These are phyloP conservation scores for Epichloe coenophiala DNA, from an alignment of 2,329 filamentous ascomycete species.

Conservation along the genomic window DNA sequence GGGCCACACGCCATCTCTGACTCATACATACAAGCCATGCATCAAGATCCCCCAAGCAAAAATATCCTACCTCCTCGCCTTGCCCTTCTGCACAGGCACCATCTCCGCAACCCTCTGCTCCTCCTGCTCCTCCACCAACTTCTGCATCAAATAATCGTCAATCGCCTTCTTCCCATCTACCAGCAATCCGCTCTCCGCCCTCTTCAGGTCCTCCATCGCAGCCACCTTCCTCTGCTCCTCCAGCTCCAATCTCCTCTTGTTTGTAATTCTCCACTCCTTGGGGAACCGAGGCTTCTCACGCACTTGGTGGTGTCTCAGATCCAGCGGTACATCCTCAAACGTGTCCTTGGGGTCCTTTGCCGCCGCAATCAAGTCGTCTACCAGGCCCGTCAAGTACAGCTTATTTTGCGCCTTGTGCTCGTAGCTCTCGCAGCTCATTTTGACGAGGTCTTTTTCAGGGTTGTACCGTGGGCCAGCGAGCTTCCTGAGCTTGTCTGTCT, in stretches of 20 bases:
- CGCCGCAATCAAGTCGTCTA: conserved; percentile 58
- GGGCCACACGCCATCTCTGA: background rate
- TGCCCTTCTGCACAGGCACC: conserved; percentile 12
- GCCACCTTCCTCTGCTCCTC: conserved; percentile 42
- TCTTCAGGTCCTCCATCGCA: conserved; percentile 39
- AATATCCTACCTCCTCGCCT: conserved; percentile 2
- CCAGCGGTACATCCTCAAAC: conserved; percentile 80
- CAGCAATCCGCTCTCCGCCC: conserved; percentile 37
- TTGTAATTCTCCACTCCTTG: conserved; percentile 66
- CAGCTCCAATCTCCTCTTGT: conserved; percentile 52
- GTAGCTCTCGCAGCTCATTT: conserved; percentile 84
- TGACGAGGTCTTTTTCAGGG: conserved; percentile 64
- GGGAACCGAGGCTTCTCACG: conserved; percentile 62
- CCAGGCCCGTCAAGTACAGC: conserved; percentile 72
- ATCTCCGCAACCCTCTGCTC: conserved; percentile 20
- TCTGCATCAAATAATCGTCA: conserved; percentile 21
- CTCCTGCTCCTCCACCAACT: conserved; percentile 20
- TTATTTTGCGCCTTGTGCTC: conserved; percentile 92
- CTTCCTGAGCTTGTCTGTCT: conserved; percentile 75
- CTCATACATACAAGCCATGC: background rate
- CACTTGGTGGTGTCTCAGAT: conserved; percentile 71
- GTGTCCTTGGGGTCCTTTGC: conserved; percentile 68
- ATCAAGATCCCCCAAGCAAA: background rate
- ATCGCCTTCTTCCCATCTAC: conserved; percentile 45
- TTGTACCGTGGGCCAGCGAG: conserved; percentile 78